phyloP scores from a whole-genome alignment of 306 rosid species.

The Gastrolobium villosum region DNA sequence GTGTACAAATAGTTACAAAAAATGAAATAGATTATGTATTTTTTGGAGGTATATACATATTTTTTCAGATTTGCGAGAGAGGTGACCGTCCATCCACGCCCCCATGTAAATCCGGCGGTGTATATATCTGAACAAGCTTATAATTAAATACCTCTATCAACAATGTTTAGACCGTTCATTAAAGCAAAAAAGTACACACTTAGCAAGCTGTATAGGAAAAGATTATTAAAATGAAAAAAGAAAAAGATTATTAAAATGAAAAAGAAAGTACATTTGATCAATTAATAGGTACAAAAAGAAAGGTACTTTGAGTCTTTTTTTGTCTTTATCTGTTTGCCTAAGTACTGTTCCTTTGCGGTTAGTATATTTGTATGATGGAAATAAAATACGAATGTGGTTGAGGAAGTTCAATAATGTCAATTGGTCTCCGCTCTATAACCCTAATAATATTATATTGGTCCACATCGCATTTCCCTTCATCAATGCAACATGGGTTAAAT shows the following conservation, averaged over 20 bases:
- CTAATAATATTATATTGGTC: slow-evolving; percentile 8
- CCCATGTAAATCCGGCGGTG: too few relatives aligned
- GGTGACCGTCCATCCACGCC: too few relatives aligned
- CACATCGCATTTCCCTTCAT: neutral
- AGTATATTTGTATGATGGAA: slow-evolving; percentile 10
- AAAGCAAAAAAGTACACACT: too few relatives aligned
- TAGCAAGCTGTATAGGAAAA: neutral
- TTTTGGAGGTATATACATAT: too few relatives aligned
- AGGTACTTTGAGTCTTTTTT: neutral
- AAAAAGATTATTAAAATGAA: neutral
- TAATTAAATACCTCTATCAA: neutral
- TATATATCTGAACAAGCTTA: neutral
- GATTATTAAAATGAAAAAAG: neutral
- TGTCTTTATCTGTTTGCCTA: slow-evolving; percentile 31
- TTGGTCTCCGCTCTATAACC: slow-evolving; percentile 38
- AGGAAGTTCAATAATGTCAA: slow-evolving; percentile 29
- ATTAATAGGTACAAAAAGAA: slow-evolving; percentile 17
- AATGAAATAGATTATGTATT: too few relatives aligned
- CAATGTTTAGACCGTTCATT: neutral
- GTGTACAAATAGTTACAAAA: too few relatives aligned
- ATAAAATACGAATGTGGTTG: slow-evolving; percentile 36
- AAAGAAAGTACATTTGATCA: neutral
- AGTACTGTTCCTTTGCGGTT: slow-evolving; percentile 15
- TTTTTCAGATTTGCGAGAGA: too few relatives aligned
- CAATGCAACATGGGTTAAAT: neutral